Percentiles rank a stretch among this genome's conserved stretches.
Evolutionary conservation across 768 basidiomycete genomes (phyloP).

Genomic region (Mycena belliarum): DNA sequence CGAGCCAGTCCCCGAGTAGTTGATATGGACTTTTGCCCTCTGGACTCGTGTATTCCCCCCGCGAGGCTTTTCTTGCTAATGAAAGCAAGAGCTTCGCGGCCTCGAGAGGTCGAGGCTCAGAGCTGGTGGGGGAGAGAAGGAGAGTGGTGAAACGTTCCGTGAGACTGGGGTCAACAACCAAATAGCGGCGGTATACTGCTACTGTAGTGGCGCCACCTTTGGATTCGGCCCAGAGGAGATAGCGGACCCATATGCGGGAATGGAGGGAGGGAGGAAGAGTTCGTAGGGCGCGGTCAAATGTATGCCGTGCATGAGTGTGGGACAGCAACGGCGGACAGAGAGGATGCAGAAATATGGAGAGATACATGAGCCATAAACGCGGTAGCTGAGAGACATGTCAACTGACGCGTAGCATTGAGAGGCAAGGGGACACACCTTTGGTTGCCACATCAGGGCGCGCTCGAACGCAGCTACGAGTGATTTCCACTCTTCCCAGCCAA

Average conservation of each 20-base stretch:
- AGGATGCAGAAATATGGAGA: conserved; percentile 87
- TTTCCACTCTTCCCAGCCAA: conserved; percentile 98
- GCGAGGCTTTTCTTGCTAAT: conserved; percentile 79
- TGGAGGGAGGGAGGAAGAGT: conserved; percentile 93
- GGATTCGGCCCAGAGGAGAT: conserved; percentile 88
- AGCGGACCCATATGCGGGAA: conserved; percentile 87
- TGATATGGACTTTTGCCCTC: conserved; percentile 97
- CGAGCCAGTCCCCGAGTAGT: conserved; percentile 88
- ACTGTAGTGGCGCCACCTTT: conserved; percentile 80
- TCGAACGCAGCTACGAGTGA: conserved; percentile 86
- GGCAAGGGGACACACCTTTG: conserved; percentile 58
- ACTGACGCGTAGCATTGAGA: not conserved
- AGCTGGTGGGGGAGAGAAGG: conserved; percentile 60
- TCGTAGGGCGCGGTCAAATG: conserved; percentile 92
- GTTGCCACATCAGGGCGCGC: conserved; percentile 92
- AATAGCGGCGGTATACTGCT: conserved; percentile 85
- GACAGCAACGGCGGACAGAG: conserved; percentile 82
- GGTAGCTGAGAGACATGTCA: conserved; percentile 63
- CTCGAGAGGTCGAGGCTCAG: conserved; percentile 77
- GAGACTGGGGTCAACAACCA: conserved; percentile 75
- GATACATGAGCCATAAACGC: conserved; percentile 90
- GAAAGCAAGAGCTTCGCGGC: conserved; percentile 89
- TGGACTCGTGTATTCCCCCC: conserved; percentile 81
- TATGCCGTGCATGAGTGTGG: conserved; percentile 88
- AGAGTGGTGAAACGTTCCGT: conserved; percentile 78